phyloP scores from a whole-genome alignment of 208 protist species.

The Acanthamoeba culbertsoni region DNA sequence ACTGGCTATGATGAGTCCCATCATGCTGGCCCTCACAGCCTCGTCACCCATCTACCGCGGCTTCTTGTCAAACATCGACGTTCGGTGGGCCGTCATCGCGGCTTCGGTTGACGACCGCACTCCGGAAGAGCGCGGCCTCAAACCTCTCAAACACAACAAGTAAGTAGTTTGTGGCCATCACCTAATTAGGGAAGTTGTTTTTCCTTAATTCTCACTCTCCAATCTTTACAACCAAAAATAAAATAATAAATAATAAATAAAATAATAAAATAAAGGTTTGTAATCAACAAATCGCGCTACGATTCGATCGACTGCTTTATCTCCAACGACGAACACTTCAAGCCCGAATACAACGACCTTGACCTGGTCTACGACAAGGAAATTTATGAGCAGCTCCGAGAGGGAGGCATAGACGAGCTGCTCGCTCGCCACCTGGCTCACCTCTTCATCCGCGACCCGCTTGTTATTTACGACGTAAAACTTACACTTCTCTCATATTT shows the following conservation, averaged over 20 bases:
- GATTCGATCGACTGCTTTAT: slow-evolving; percentile 94
- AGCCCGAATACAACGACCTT: slow-evolving; percentile 88
- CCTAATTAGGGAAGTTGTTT: not conserved
- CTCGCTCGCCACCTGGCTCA: slow-evolving; percentile 96
- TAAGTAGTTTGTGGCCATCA: not conserved
- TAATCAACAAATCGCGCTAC: slow-evolving; percentile 96
- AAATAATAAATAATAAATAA: not conserved
- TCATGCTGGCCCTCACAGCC: slow-evolving; percentile 96
- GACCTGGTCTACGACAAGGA: slow-evolving; percentile 69
- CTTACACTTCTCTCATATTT: not conserved
- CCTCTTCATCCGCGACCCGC: slow-evolving; percentile 98
- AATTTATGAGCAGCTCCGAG: slow-evolving; percentile 62
- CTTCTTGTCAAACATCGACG: slow-evolving; percentile 94
- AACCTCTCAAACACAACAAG: slow-evolving; percentile 9
- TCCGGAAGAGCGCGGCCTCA: slow-evolving; percentile 66
- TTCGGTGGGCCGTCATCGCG: slow-evolving; percentile 95
- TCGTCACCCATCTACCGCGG: slow-evolving; percentile 96
- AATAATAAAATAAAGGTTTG: slow-evolving; percentile 74
- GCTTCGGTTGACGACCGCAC: slow-evolving; percentile 96
- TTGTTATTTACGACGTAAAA: slow-evolving; percentile 91
- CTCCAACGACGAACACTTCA: slow-evolving; percentile 80
- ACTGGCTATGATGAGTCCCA: slow-evolving; percentile 92
- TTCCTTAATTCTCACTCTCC: not conserved
- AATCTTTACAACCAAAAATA: not conserved
- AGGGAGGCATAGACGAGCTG: slow-evolving; percentile 89